Conservation (phyloP, 2,329 filamentous ascomycete species). For the Cladophialophora carrionii region DNA sequence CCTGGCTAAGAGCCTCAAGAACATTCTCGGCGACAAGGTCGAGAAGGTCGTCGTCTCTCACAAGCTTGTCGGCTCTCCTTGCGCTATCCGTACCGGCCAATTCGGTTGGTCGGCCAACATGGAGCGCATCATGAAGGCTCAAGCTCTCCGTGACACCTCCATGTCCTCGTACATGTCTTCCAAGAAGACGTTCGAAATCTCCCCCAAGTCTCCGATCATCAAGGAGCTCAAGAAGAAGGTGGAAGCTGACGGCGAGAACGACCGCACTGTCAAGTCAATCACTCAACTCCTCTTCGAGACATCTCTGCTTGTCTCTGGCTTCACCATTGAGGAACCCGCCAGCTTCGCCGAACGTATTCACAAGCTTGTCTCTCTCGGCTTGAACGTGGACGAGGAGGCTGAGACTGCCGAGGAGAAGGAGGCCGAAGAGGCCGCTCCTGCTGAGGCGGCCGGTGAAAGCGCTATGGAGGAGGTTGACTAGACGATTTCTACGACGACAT, state of each 20-base stretch:
- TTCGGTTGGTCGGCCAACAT: constrained; percentile 99
- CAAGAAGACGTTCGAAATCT: constrained; percentile 99
- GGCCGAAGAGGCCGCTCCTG: constrained; percentile 59
- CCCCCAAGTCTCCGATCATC: constrained; percentile 96
- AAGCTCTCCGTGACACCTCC: constrained; percentile 98
- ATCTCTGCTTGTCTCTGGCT: constrained; percentile 95
- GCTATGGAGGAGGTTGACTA: constrained; percentile 99
- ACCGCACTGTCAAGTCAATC: constrained; percentile 99
- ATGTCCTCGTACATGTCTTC: constrained; percentile 99
- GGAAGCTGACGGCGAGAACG: constrained; percentile 94
- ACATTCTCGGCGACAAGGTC: constrained; percentile 97
- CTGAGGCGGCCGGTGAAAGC: constrained; percentile 76
- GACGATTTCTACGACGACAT: constrained; percentile 38
- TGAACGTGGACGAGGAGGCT: constrained; percentile 95
- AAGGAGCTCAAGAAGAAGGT: constrained; percentile 99
- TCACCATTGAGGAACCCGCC: constrained; percentile 98
- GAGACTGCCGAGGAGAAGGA: constrained; percentile 66
- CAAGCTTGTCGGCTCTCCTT: constrained; percentile 93
- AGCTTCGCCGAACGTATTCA: constrained; percentile 98
- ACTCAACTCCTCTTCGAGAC: constrained; percentile 99
- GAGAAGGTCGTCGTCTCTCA: constrained; percentile 99
- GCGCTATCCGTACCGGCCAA: constrained; percentile 98
- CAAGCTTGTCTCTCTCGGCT: constrained; percentile 96
- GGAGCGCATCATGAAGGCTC: constrained; percentile 99
- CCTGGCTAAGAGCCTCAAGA: constrained; percentile 97